phyloP scores from a whole-genome alignment of 257 asterid genomes.

The Nicotiana otophora region DNA sequence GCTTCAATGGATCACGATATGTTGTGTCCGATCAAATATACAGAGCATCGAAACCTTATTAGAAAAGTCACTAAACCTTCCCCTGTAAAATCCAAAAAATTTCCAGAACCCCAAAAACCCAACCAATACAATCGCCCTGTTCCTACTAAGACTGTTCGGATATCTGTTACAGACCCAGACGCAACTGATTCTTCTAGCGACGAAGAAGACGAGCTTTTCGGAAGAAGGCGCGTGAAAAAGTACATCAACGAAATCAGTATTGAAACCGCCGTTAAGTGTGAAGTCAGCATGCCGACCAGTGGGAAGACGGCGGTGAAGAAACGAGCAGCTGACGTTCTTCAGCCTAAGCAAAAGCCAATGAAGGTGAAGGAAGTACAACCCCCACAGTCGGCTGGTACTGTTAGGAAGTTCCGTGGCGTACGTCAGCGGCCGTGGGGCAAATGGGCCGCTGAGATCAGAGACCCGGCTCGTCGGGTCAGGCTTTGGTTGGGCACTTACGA shows the following conservation, averaged over 20 bases:
- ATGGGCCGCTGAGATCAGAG: slow-evolving; percentile 76
- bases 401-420: slow-evolving; percentile 56
- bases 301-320: slow-evolving; percentile 4
- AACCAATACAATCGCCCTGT: not conserved
- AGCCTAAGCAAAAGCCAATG: slow-evolving; percentile 29
- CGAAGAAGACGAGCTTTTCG: slow-evolving; percentile 49
- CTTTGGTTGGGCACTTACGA: slow-evolving; percentile 70
- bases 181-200: slow-evolving; percentile 86
- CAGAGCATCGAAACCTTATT: slow-evolving; percentile 47
- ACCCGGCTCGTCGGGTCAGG: slow-evolving; percentile 40
- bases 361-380: slow-evolving; percentile 14
- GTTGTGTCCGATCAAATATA: slow-evolving; percentile 53
- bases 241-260: slow-evolving; percentile 52
- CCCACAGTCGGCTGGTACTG: slow-evolving; percentile 11
- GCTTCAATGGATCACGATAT: slow-evolving; percentile 41
- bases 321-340: slow-evolving; percentile 19
- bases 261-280: slow-evolving; percentile 9
- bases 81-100: slow-evolving; percentile 19
- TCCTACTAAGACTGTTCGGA: slow-evolving; percentile 41
- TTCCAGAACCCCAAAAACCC: not conserved
- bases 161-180: slow-evolving; percentile 60
- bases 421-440: slow-evolving; percentile 75
- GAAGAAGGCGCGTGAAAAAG: slow-evolving; percentile 47
- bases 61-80: slow-evolving; percentile 37
- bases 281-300: not conserved